Conservation (phyloP, 2,329 filamentous ascomycete genomes). For the Aspergillus sp. region DNA sequence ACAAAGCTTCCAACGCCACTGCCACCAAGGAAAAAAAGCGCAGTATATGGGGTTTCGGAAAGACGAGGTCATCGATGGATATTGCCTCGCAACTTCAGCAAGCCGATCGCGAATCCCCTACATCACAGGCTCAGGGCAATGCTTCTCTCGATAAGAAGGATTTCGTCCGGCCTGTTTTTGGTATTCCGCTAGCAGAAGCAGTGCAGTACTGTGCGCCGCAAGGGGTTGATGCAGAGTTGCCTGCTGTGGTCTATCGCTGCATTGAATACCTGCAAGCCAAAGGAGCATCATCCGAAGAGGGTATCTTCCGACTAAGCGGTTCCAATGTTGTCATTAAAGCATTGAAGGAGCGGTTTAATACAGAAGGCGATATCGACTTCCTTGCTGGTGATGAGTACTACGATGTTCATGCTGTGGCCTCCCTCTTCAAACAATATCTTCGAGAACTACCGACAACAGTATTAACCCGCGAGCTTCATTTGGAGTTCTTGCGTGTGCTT, state of each 20-base stretch:
- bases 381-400: conserved; percentile 72
- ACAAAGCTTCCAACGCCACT: conserved; percentile 34
- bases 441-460: conserved; percentile 88
- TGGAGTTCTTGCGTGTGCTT: conserved; percentile 78
- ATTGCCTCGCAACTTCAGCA: conserved; percentile 37
- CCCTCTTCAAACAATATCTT: conserved; percentile 86
- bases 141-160: conserved; percentile 44
- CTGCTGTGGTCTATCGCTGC: conserved; percentile 89
- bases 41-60: conserved; percentile 55
- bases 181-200: conserved; percentile 75
- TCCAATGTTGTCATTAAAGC: conserved; percentile 91
- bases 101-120: conserved; percentile 24
- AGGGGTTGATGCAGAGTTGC: conserved; percentile 68
- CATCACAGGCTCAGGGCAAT: conserved; percentile 47
- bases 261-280: conserved; percentile 86
- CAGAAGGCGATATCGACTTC: conserved; percentile 83
- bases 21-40: conserved; percentile 74
- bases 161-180: conserved; percentile 68
- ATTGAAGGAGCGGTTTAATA: conserved; percentile 87
- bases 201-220: conserved; percentile 69
- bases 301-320: conserved; percentile 94
- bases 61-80: conserved; percentile 65
- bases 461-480: conserved; percentile 79
- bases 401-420: conserved; percentile 93
- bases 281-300: conserved; percentile 77